Percentiles rank a stretch among this genome's conserved stretches.
Evolutionary conservation across 1,139 yeast species (phyloP).

Genomic region (Sugiyamaella neomexicana): DNA sequence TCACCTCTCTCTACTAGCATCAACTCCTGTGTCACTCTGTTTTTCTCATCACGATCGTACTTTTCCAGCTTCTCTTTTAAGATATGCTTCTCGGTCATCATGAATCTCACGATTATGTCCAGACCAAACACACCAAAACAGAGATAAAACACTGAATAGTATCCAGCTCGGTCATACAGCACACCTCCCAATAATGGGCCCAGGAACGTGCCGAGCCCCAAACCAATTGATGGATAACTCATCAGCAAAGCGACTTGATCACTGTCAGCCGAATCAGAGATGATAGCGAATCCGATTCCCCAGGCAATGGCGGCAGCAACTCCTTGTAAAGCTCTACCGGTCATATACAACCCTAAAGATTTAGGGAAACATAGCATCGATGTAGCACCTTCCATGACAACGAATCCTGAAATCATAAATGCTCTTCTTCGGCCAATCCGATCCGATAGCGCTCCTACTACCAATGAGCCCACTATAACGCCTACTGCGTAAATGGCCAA

Average conservation of each 20-base stretch:
- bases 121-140: conserved; percentile 38
- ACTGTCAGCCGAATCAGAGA: conserved; percentile 37
- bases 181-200: conserved; percentile 44
- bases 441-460: conserved; percentile 39
- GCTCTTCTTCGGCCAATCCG: conserved; percentile 30
- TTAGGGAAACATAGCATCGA: conserved; percentile 36
- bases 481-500: conserved; percentile 42
- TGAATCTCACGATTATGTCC: conserved; percentile 38
- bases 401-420: conserved; percentile 39
- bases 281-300: conserved; percentile 43
- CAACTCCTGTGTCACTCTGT: conserved; percentile 8
- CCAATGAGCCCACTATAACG: conserved; percentile 37
- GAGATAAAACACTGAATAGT: conserved; percentile 39
- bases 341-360: conserved; percentile 34
- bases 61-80: conserved; percentile 8
- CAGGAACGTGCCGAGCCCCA: conserved; percentile 37
- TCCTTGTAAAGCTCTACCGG: conserved; percentile 42
- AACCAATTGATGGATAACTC: conserved; percentile 40
- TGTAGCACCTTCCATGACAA: conserved; percentile 38
- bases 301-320: conserved; percentile 42
- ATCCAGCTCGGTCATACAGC: conserved; percentile 40
- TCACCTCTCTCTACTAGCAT: no score
- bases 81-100: conserved; percentile 36
- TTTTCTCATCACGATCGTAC: conserved; percentile 18
- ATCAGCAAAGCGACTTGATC: conserved; percentile 34